Evolutionary conservation across 371 early-diverging fungal species (phyloP).

Genomic region (Mucor sp.): DNA sequence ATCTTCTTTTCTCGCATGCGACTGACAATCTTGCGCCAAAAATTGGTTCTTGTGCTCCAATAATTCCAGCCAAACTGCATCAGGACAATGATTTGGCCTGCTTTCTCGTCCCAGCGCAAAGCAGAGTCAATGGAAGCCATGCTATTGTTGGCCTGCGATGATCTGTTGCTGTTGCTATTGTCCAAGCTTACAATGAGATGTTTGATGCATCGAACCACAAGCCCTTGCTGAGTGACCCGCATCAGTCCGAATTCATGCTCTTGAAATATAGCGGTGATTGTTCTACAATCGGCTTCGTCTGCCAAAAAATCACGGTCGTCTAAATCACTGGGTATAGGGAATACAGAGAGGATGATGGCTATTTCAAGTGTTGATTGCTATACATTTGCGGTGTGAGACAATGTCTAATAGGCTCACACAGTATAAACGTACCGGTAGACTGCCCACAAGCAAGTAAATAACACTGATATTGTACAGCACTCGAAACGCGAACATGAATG

Average conservation of each 20-base stretch:
- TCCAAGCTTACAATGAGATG: constrained; percentile 46
- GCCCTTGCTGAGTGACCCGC: constrained; percentile 44
- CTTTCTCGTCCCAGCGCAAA: constrained; percentile 47
- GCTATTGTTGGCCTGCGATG: constrained; percentile 27
- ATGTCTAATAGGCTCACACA: background rate
- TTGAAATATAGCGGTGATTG: constrained; percentile 31
- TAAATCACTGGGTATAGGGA: constrained; percentile 36
- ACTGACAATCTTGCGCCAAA: constrained; percentile 39
- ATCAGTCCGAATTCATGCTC: constrained; percentile 47
- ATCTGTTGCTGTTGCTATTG: constrained; percentile 6
- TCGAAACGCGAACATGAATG: constrained; percentile 51
- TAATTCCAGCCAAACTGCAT: constrained; percentile 55
- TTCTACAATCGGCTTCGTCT: constrained; percentile 42
- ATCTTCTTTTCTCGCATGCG: constrained; percentile 37
- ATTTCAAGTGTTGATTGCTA: constrained; percentile 49
- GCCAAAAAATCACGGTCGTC: constrained; percentile 39
- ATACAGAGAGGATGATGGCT: constrained; percentile 51
- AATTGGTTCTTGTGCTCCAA: constrained; percentile 41
- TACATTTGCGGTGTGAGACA: background rate
- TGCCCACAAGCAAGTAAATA: constrained; percentile 46
- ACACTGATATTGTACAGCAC: constrained; percentile 46
- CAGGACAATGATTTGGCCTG: constrained; percentile 43
- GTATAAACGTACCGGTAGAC: constrained; percentile 33
- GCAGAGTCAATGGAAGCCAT: constrained; percentile 50
- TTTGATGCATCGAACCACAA: constrained; percentile 46